These are phyloP conservation scores for Yamadazyma paraphyllophila DNA, from an alignment of 805 yeast species.

Conservation along the genomic window DNA sequence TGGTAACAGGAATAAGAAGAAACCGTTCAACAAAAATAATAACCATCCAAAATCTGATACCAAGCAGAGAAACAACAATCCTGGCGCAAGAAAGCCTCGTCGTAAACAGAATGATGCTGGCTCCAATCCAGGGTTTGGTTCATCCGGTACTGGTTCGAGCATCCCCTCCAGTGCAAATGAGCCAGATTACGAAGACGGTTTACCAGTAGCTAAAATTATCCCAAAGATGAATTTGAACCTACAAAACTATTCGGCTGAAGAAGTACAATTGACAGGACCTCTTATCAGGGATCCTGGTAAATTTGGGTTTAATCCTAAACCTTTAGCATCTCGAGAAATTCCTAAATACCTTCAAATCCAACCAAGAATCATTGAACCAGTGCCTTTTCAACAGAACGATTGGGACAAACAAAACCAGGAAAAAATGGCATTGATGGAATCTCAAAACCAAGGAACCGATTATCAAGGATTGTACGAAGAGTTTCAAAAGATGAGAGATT, in stretches of 20 bases:
- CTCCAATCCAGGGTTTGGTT: too few species aligned
- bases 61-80: not conserved
- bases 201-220: constrained; percentile 15
- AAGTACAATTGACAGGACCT: constrained; percentile 27
- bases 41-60: not conserved
- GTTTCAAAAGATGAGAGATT: constrained; percentile 68
- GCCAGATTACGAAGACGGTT: constrained; percentile 5
- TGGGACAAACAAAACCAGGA: constrained; percentile 82
- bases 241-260: constrained; percentile 20
- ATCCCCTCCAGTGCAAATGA: not conserved
- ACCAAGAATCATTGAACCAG: constrained; percentile 33
- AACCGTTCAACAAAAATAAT: not conserved
- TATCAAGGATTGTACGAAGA: constrained; percentile 72
- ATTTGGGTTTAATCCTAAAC: constrained; percentile 26
- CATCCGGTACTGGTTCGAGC: too few species aligned
- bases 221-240: constrained; percentile 19
- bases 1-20: not conserved
- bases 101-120: not conserved
- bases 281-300: constrained; percentile 27
- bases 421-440: constrained; percentile 54
- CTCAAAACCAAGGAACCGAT: constrained; percentile 45
- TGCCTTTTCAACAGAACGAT: constrained; percentile 35
- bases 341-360: constrained; percentile 39
- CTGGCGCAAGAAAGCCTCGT: constrained; percentile 2
- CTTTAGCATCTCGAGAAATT: constrained; percentile 22